phyloP scores from a whole-genome alignment of 2,329 filamentous ascomycete genomes.

The Cercospora janseana region DNA sequence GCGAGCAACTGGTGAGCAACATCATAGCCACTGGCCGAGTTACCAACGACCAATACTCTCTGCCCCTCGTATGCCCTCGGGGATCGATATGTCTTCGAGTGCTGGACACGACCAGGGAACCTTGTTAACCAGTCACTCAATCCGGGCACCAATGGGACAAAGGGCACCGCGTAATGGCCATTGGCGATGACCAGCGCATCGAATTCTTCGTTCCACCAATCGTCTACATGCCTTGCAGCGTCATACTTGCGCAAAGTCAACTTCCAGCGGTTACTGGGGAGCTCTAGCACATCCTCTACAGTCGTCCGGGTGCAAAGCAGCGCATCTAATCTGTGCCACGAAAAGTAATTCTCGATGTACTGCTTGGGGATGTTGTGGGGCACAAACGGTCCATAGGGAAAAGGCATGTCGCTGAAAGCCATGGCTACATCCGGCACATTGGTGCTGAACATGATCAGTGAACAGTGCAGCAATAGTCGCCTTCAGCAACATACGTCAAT shows the following conservation, averaged over 20 bases:
- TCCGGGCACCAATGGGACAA: constrained; percentile 48
- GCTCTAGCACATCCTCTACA: constrained; percentile 49
- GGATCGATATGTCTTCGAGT: constrained; percentile 46
- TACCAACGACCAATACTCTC: constrained; percentile 36
- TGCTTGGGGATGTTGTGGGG: constrained; percentile 56
- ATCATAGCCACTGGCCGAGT: constrained; percentile 38
- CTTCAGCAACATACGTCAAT: constrained; percentile 40
- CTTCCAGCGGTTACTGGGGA: constrained; percentile 45
- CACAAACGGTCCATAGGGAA: constrained; percentile 57
- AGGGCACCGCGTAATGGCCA: constrained; percentile 38
- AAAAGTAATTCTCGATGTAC: constrained; percentile 58
- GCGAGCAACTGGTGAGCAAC: constrained; percentile 30
- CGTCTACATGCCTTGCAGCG: constrained; percentile 44
- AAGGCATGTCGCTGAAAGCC: constrained; percentile 54
- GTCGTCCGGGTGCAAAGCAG: constrained; percentile 53
- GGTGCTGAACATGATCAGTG: constrained; percentile 35
- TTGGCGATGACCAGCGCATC: constrained; percentile 39
- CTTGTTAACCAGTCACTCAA: constrained; percentile 57
- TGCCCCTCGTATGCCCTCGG: constrained; percentile 12
- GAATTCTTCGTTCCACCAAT: constrained; percentile 57
- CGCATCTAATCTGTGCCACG: constrained; percentile 49
- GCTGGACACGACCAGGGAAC: constrained; percentile 45
- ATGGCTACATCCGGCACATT: constrained; percentile 59
- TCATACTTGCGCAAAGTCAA: constrained; percentile 52
- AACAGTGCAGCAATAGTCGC: not conserved